A percentile compares a stretch with the other conserved stretches of the same genome.
These are phyloP conservation scores for Globisporangium barbulae DNA, from an alignment of 352 stramenopile genomes.

Conservation along the genomic window DNA sequence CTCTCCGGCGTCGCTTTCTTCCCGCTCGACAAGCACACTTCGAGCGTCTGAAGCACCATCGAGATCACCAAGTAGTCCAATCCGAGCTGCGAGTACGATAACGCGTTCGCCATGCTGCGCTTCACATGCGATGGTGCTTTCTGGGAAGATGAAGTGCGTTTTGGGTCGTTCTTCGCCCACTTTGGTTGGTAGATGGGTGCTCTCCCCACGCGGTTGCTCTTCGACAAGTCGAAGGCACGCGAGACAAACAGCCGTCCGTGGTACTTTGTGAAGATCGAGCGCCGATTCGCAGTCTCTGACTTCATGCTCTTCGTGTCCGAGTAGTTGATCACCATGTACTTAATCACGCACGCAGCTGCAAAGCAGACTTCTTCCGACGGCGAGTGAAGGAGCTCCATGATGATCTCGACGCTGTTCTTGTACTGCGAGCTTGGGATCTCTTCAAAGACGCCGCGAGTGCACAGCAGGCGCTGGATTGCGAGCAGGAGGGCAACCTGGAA, in stretches of 20 bases:
- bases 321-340: slow-evolving; percentile 90
- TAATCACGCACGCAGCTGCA: slow-evolving; percentile 75
- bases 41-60: slow-evolving; percentile 75
- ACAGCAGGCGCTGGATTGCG: slow-evolving; percentile 78
- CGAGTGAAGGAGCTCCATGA: slow-evolving; percentile 86
- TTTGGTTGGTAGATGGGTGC: slow-evolving; percentile 28
- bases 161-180: slow-evolving; percentile 17
- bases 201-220: slow-evolving; percentile 67
- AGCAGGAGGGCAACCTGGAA: slow-evolving; percentile 81
- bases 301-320: slow-evolving; percentile 85
- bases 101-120: slow-evolving; percentile 71
- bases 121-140: slow-evolving; percentile 47
- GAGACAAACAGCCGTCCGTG: slow-evolving; percentile 80
- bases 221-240: slow-evolving; percentile 75
- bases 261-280: slow-evolving; percentile 83
- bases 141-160: slow-evolving; percentile 16
- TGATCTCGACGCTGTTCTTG: slow-evolving; percentile 78
- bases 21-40: slow-evolving; percentile 81
- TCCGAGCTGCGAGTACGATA: slow-evolving; percentile 78
- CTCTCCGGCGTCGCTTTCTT: slow-evolving; percentile 84
- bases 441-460: slow-evolving; percentile 80
- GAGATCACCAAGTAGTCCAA: slow-evolving; percentile 80
- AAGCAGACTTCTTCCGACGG: slow-evolving; percentile 86
- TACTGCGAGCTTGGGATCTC: slow-evolving; percentile 87
- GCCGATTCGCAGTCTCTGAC: slow-evolving; percentile 79